Percentiles rank a stretch among this genome's conserved stretches.
Conservation (phyloP, 2,329 filamentous ascomycete species). For the Stagonosporopsis vannaccii region DNA sequence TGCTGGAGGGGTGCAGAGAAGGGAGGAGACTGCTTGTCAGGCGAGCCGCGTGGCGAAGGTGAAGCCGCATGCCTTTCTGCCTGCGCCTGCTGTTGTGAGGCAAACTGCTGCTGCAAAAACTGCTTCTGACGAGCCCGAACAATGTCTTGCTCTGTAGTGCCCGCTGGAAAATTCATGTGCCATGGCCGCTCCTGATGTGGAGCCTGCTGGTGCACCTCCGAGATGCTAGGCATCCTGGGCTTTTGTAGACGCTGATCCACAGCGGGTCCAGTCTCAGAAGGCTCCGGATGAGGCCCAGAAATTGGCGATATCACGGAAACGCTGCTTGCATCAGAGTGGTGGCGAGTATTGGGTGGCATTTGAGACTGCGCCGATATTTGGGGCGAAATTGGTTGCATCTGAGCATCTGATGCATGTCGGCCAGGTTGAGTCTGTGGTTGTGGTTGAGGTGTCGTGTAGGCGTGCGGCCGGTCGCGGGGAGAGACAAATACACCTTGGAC, state of each 20-base stretch:
- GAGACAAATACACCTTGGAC: constrained; percentile 43
- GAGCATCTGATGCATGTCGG: constrained; percentile 38
- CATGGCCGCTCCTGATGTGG: constrained; percentile 36
- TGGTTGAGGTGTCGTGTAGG: constrained; percentile 20
- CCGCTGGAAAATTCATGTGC: constrained; percentile 45
- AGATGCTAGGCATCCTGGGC: constrained; percentile 47
- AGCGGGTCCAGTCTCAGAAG: constrained; percentile 17
- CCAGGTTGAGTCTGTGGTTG: constrained; percentile 25
- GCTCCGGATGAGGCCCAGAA: constrained; percentile 30
- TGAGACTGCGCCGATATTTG: constrained; percentile 44
- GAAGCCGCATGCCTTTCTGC: constrained; percentile 41
- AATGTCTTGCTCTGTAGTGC: constrained; percentile 47
- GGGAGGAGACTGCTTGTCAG: constrained; percentile 32
- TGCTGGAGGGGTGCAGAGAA: constrained; percentile 17
- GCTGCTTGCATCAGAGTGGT: constrained; percentile 38
- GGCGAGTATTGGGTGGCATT: constrained; percentile 29
- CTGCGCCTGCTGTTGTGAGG: constrained; percentile 42
- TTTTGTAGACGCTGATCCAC: constrained; percentile 32
- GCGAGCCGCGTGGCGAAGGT: constrained; percentile 39
- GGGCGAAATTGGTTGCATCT: constrained; percentile 42
- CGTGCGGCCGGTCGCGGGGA: constrained; percentile 27
- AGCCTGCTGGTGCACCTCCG: constrained; percentile 35
- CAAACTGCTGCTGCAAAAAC: constrained; percentile 45
- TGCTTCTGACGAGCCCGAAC: constrained; percentile 47
- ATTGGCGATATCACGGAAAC: constrained; percentile 44